These are phyloP conservation scores for Punica granatum DNA, from an alignment of 345 rosid genomes.

Conservation along the genomic window DNA sequence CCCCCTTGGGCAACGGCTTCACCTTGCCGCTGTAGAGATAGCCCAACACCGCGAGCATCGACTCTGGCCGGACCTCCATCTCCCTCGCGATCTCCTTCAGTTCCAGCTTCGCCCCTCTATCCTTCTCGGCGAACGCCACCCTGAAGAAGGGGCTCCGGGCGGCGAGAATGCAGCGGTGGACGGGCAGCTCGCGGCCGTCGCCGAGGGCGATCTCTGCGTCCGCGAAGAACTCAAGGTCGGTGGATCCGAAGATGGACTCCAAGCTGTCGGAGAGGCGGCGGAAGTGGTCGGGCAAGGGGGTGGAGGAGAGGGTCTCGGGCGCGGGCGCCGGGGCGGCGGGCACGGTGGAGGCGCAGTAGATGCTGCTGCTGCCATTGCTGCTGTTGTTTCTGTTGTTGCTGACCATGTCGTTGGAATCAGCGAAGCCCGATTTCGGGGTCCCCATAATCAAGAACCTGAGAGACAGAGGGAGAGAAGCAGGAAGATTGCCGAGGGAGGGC, in stretches of 20 bases:
- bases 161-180: constrained; percentile 78
- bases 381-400: constrained; percentile 38
- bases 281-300: constrained; percentile 21
- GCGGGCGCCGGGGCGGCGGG: constrained; percentile 1
- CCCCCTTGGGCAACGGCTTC: constrained; percentile 35
- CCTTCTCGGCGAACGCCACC: constrained; percentile 34
- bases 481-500: background rate
- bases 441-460: constrained; percentile 2
- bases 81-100: constrained; percentile 55
- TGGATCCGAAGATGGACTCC: constrained; percentile 42
- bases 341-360: constrained; percentile 25
- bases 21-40: constrained; percentile 68
- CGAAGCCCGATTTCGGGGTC: constrained; percentile 28
- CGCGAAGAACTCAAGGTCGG: constrained; percentile 41
- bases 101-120: constrained; percentile 32
- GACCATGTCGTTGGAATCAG: constrained; percentile 58
- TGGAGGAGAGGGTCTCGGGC: background rate
- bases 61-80: constrained; percentile 42
- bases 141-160: constrained; percentile 55
- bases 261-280: constrained; percentile 49
- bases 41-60: constrained; percentile 47
- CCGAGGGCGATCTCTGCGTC: constrained; percentile 57
- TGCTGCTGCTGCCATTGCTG: constrained; percentile 42
- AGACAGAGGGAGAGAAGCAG: background rate
- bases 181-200: constrained; percentile 40